Percentiles rank a stretch among this genome's conserved stretches.
These are phyloP conservation scores for Xerocomus amazonicus DNA, from an alignment of 1,284 basidiomycete genomes.

Conservation along the genomic window DNA sequence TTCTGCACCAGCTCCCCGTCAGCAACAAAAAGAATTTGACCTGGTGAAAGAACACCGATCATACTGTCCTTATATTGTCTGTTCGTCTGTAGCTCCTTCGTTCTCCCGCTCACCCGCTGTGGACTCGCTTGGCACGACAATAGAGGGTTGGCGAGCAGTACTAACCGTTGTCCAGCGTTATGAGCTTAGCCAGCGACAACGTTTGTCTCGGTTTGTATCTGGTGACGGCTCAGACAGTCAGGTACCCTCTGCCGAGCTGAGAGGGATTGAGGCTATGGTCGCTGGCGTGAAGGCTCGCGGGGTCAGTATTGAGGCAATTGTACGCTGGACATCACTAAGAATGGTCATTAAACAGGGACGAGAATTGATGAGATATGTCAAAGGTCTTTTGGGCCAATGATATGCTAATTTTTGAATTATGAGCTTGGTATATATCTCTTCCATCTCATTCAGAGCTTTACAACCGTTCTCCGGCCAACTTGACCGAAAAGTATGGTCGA, in stretches of 20 bases:
- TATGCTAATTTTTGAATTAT: slow-evolving; percentile 1
- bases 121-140: slow-evolving; percentile 25
- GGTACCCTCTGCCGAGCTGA: slow-evolving; percentile 28
- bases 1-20: slow-evolving; percentile 20
- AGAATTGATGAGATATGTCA: slow-evolving; percentile 71
- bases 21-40: slow-evolving; percentile 59
- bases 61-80: slow-evolving; percentile 75
- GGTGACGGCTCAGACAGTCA: slow-evolving; percentile 10
- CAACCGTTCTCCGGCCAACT: too few relatives aligned
- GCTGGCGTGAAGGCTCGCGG: slow-evolving; percentile 67
- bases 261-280: slow-evolving; percentile 70
- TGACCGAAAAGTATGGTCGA: too few relatives aligned
- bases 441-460: too few relatives aligned
- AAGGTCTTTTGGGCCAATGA: slow-evolving; percentile 52
- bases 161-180: slow-evolving; percentile 62
- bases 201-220: slow-evolving; percentile 34
- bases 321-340: slow-evolving; percentile 4
- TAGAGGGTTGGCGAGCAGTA: slow-evolving; percentile 80
- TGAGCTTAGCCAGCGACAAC: slow-evolving; percentile 56
- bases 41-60: slow-evolving; percentile 74
- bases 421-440: background rate
- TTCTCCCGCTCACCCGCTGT: slow-evolving; percentile 38
- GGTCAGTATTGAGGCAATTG: slow-evolving; percentile 41
- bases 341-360: slow-evolving; percentile 47
- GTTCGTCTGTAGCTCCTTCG: slow-evolving; percentile 62